Percentiles rank a stretch among this genome's conserved stretches.
These are phyloP conservation scores for Cercospora sesami DNA, from an alignment of 2,329 filamentous ascomycete genomes.

Conservation along the genomic window DNA sequence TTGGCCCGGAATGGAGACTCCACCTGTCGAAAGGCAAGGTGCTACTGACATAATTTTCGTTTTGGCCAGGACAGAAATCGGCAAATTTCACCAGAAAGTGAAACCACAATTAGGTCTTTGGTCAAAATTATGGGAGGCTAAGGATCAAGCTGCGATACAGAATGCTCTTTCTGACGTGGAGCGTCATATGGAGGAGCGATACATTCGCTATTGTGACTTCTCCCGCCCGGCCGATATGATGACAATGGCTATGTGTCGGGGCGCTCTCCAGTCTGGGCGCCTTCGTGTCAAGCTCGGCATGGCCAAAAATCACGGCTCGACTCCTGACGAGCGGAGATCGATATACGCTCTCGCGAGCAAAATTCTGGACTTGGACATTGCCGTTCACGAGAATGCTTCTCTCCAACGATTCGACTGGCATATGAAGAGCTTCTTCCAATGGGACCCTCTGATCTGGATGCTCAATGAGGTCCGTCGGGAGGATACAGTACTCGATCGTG, in stretches of 20 bases:
- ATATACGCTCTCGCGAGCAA: slow-evolving; percentile 46
- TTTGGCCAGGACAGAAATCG: slow-evolving; percentile 46
- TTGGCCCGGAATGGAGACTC: slow-evolving; percentile 49
- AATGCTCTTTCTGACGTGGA: slow-evolving; percentile 46
- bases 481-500: slow-evolving; percentile 28
- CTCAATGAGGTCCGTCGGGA: slow-evolving; percentile 38
- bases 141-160: slow-evolving; percentile 25
- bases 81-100: slow-evolving; percentile 41
- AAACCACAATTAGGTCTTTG: slow-evolving; percentile 26
- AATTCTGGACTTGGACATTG: slow-evolving; percentile 45
- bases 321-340: slow-evolving; percentile 41
- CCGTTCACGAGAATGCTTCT: slow-evolving; percentile 43
- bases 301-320: slow-evolving; percentile 32
- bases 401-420: slow-evolving; percentile 55
- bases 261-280: slow-evolving; percentile 47
- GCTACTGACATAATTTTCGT: slow-evolving; percentile 56
- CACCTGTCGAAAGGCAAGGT: slow-evolving; percentile 49
- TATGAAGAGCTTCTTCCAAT: slow-evolving; percentile 53
- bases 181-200: slow-evolving; percentile 44
- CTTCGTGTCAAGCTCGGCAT: slow-evolving; percentile 50
- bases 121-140: slow-evolving; percentile 25
- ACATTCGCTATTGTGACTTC: slow-evolving; percentile 49
- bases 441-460: slow-evolving; percentile 43
- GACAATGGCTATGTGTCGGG: slow-evolving; percentile 47
- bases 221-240: slow-evolving; percentile 48